Base-by-base conservation (phyloP, 2,329 filamentous ascomycete genomes). In the Cadophora sp. region DNA sequence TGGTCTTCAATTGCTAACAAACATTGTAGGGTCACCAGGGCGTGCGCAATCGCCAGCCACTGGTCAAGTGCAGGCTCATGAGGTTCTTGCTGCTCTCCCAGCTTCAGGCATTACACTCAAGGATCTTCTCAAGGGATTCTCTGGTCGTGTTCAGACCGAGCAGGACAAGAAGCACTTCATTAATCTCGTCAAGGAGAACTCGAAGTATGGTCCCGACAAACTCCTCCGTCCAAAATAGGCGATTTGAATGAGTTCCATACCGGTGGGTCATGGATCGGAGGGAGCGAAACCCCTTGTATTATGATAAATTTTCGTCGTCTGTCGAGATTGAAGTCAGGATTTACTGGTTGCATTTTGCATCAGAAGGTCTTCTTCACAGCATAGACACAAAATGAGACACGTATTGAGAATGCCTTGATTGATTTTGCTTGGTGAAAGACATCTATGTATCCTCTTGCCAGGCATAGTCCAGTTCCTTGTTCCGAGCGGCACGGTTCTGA, bases 401-500 rank as follows among this genome's bases (percentile, higher is more conserved):
- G 62, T 37, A 46, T 50, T 62, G 53, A 56, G n/a, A 48, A 62
- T 27, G 40, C 26, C 34, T 66, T 59, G 12, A 51, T 40, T 37
- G 19, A 26, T 24, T 34, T 27, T 7, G 9, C 55, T 51, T 65
- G 19, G 31, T 64, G 24, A 9, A 26, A 31, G 43, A 53, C 34
- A 19, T 34, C 69, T 85, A 96, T 80, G 94, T 92, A 81, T 97
- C 96, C 91, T 97, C 96, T 83, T 97, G 93, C 96, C 95, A 99
- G 37, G 91, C 89, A 80, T 97, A 98, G 75, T 95, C 90, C 76
- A 98, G 80, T 37, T 91, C 91, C 79, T 92, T 91, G 74, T 91
- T 89, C 78, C 94, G 89, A 75, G 90, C 89, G 73, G 87, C 87
- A 73, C 89, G 84, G 79, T 97, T 97, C 73, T 94, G 83, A 1